Base-by-base conservation (phyloP, 805 yeast species). In the Nakazawaea wyomingensis region DNA sequence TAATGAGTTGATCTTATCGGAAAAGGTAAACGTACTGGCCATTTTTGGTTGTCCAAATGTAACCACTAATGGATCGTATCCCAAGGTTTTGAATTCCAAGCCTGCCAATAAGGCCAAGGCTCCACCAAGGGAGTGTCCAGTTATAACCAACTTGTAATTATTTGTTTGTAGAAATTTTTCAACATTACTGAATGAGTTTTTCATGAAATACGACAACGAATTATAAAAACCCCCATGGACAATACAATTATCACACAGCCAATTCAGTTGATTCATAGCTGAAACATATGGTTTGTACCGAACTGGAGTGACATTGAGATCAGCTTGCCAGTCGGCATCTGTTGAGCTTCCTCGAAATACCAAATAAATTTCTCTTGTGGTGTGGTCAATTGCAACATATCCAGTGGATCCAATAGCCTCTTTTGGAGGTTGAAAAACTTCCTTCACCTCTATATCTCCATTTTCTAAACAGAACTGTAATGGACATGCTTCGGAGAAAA, bases 41-140 rank as follows among this genome's bases (percentile, higher is more conserved):
- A 84, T 64, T 50, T 76, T 76, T 0, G 91, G 87, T 11, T 78
- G 72, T 1, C 82, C 93, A 60, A 64, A 79, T 1, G 84, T 68
- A 16, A 82, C 59, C 1, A 82, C 75, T 31, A 71, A 54, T 0
- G 85, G 82, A 6, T 73, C 57, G 44, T 62, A 63, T 0, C 86
- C 87, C 54, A 74, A 49, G 16, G 76, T 52, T 43, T 71, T 61
- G 37, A 81, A 65, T 52, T 85, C 93, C 18, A 78, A 66, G 0
- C 84, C 91, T 7, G 76, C 71, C 27, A 85, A 60, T 4, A 69
- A 60, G 1, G 89, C 82, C 40, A 82, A 57, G 0, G 90, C 89
- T 5, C 82, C 95, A 3, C 89, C 90, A 33, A 85, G 60, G 0
- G 93, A 85, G 59, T 86, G 95, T 0, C 95, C 95, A 1, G 80